phyloP scores from a whole-genome alignment of 257 asterid genomes.

The Scutellaria barbata region DNA sequence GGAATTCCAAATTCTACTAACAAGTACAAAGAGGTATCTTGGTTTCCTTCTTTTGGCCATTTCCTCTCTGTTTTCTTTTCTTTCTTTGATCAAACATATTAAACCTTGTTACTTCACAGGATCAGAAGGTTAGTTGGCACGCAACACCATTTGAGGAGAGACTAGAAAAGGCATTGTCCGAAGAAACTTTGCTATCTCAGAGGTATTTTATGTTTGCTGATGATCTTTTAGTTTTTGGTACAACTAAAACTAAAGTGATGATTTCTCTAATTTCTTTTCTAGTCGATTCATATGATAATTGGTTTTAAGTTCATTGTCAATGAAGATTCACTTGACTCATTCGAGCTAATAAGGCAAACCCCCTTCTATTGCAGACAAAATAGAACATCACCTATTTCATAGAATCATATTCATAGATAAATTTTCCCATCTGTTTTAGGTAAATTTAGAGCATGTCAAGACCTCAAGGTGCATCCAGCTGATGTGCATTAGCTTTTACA shows the following conservation, averaged over 20 bases:
- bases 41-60: not conserved
- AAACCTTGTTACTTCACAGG: slow-evolving; percentile 43
- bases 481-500: too few species aligned
- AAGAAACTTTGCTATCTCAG: slow-evolving; percentile 66
- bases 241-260: too few species aligned
- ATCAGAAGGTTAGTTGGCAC: slow-evolving; percentile 94
- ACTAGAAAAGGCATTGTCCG: slow-evolving; percentile 90
- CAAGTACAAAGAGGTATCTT: slow-evolving; percentile 87
- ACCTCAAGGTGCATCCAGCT: too few species aligned
- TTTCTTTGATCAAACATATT: not conserved
- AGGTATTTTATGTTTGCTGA: slow-evolving; percentile 52
- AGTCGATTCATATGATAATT: not conserved
- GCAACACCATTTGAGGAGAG: slow-evolving; percentile 98
- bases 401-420: too few species aligned
- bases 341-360: not conserved
- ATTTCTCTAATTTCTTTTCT: not conserved
- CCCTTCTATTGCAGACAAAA: too few species aligned
- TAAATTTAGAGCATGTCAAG: too few species aligned
- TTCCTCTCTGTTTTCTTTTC: not conserved
- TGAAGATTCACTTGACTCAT: not conserved
- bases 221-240: not conserved
- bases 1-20: slow-evolving; percentile 95
- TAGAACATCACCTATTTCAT: too few species aligned
- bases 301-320: not conserved
- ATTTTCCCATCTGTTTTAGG: too few species aligned